Evolutionary conservation across 2,329 filamentous ascomycete genomes (phyloP).

Genomic region (Arthroderma sp.): DNA sequence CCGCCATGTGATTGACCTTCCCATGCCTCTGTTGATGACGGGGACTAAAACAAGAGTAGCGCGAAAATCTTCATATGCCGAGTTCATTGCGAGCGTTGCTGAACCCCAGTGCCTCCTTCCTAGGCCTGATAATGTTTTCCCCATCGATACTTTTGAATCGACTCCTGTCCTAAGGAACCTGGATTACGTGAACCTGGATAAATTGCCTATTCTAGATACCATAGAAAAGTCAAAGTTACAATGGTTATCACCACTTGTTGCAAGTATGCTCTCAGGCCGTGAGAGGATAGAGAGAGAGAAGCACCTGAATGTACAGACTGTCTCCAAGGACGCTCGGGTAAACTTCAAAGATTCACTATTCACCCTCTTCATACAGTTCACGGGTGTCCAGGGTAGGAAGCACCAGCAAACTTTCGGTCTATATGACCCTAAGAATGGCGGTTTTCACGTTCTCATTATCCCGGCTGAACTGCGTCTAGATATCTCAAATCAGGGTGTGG

Average conservation of each 20-base stretch:
- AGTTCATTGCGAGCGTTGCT: slow-evolving; percentile 16
- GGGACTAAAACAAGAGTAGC: slow-evolving; percentile 16
- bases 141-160: slow-evolving; percentile 9
- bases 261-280: slow-evolving; percentile 12
- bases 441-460: slow-evolving; percentile 15
- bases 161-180: slow-evolving; percentile 13
- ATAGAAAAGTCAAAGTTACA: slow-evolving; percentile 6
- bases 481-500: slow-evolving; percentile 15
- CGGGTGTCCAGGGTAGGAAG: slow-evolving; percentile 9
- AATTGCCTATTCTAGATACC: slow-evolving; percentile 13
- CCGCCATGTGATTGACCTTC: slow-evolving; percentile 11
- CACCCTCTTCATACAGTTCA: slow-evolving; percentile 15
- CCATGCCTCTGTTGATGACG: slow-evolving; percentile 13
- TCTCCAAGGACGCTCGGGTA: slow-evolving; percentile 8
- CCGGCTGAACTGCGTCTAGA: slow-evolving; percentile 18
- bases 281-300: slow-evolving; percentile 11
- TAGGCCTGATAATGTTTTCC: slow-evolving; percentile 6
- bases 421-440: slow-evolving; percentile 7
- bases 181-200: slow-evolving; percentile 14
- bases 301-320: slow-evolving; percentile 1
- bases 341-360: slow-evolving; percentile 19
- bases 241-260: slow-evolving; percentile 13
- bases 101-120: neutral
- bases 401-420: slow-evolving; percentile 11
- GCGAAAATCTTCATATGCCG: slow-evolving; percentile 20